A percentile compares a stretch with the other conserved stretches of the same genome.
Evolutionary conservation across 306 rosid species (phyloP).

Genomic region (Cyamopsis tetragonoloba): DNA sequence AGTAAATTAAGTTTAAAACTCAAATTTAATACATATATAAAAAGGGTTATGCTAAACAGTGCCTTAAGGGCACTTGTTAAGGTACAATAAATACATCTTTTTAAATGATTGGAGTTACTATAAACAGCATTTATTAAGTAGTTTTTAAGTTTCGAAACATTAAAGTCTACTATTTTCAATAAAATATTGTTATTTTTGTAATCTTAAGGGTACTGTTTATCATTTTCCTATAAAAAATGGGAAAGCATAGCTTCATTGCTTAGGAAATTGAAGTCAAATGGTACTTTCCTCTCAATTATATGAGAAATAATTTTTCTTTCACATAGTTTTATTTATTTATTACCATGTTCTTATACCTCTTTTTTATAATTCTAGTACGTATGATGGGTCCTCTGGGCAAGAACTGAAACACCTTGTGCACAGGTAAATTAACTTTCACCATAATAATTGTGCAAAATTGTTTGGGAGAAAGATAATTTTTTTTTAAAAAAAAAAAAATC

Average conservation of each 20-base stretch:
- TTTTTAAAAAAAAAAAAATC: too few relatives aligned
- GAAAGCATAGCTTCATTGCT: neutral
- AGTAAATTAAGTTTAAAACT: too few relatives aligned
- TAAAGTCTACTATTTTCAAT: too few relatives aligned
- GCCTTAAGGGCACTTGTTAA: too few relatives aligned
- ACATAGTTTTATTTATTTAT: neutral
- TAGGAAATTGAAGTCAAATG: conserved; percentile 11
- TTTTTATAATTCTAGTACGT: neutral
- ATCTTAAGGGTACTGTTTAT: too few relatives aligned
- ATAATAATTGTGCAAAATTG: neutral
- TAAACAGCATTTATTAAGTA: too few relatives aligned
- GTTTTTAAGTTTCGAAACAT: too few relatives aligned
- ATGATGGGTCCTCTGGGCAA: conserved; percentile 6
- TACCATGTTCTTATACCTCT: neutral
- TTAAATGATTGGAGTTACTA: too few relatives aligned
- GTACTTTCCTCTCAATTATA: neutral
- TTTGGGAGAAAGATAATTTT: neutral
- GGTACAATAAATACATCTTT: too few relatives aligned
- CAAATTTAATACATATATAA: too few relatives aligned
- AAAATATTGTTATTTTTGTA: too few relatives aligned
- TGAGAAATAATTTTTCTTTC: neutral
- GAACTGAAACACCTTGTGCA: conserved; percentile 7
- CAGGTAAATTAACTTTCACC: neutral
- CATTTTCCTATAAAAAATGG: neutral
- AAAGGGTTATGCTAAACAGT: too few relatives aligned